A percentile compares a stretch with the other conserved stretches of the same genome.
Conservation (phyloP, 2,329 filamentous ascomycete genomes). For the Zalaria sp. region DNA sequence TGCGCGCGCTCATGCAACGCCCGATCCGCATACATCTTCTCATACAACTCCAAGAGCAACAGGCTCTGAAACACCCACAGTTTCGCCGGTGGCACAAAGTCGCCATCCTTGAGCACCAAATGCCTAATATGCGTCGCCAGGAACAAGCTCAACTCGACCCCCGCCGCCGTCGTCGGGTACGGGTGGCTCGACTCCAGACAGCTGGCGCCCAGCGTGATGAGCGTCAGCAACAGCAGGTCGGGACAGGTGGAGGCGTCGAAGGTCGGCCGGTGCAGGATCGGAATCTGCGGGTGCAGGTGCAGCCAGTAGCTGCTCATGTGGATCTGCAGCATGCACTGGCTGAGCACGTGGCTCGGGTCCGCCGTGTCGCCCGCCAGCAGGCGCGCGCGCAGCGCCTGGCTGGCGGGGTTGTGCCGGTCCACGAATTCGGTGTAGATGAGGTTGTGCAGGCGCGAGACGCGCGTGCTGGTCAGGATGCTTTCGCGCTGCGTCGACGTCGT, state of each 20-base stretch:
- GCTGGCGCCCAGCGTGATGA: conserved; percentile 85
- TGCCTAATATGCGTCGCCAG: conserved; percentile 86
- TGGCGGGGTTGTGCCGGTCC: too few relatives aligned
- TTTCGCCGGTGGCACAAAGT: conserved; percentile 84
- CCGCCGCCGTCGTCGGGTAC: conserved; percentile 55
- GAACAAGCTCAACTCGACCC: conserved; percentile 78
- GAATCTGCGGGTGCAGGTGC: conserved; percentile 86
- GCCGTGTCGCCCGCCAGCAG: conserved; percentile 59
- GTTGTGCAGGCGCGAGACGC: too few relatives aligned
- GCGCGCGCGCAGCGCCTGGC: background rate
- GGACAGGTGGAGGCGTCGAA: conserved; percentile 81
- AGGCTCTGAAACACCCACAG: conserved; percentile 92
- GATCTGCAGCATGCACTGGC: conserved; percentile 86
- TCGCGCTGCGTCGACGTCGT: too few relatives aligned
- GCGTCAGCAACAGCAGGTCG: conserved; percentile 68
- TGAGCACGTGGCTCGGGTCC: conserved; percentile 49
- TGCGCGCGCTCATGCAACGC: conserved; percentile 87
- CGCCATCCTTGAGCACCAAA: conserved; percentile 85
- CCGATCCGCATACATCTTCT: conserved; percentile 94
- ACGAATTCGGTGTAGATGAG: too few relatives aligned
- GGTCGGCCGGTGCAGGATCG: conserved; percentile 86
- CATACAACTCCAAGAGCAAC: conserved; percentile 78
- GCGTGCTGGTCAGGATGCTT: too few relatives aligned
- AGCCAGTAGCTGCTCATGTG: conserved; percentile 92
- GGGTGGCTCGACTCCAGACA: conserved; percentile 76